Base-by-base conservation (phyloP, 2,329 filamentous ascomycete species). In the Tolypocladium guangdongense region DNA sequence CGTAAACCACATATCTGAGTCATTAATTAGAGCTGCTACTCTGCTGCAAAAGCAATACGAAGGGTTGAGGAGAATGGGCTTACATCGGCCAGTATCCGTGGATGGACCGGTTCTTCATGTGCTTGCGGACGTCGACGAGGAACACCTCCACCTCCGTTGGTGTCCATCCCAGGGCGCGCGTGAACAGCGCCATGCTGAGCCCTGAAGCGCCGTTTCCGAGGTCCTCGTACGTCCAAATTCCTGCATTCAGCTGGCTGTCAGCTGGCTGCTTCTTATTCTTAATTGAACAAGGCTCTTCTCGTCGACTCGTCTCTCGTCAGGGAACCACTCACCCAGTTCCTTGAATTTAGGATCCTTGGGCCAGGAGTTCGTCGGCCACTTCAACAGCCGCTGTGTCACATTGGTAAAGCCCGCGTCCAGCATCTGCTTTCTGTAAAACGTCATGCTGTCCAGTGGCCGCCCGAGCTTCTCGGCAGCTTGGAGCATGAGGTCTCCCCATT, bases 351-450 rank as follows among this genome's bases (percentile, higher is more conserved):
- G 68, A 41, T 79, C 74, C 46, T 72, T 74, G 0, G 78, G 74
- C 78, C 79, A 82, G 12, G 68, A 62, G 58, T 75, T 78, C 36
- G 69, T 70, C 0, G 78, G 78, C 66, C 78, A 74, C 61, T 74
- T 76, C 59, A 70, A 76, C 7, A 75, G 59, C 2, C 70, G 64
- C 59, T 80, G 74, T 0, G 65, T 64, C 0, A 83, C 73, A 52
- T 81, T 72, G 46, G 70, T 66, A 56, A 83, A 83, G 0, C 81
- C 81, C 0, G 74, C 77, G 14, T 76, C 74, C 3, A 67, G 64
- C 59, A 82, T 69, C 52, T 73, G 70, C 43, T 64, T 56, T 50
- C 63, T 64, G 50, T 68, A 70, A 1, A 53, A 46, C 0, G 59
- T 58, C 0, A 63, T 65, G 24, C 63, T 66, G 36, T 68, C 63